Conservation (phyloP, 139 green algal genomes). For the Haematococcus sp. region DNA sequence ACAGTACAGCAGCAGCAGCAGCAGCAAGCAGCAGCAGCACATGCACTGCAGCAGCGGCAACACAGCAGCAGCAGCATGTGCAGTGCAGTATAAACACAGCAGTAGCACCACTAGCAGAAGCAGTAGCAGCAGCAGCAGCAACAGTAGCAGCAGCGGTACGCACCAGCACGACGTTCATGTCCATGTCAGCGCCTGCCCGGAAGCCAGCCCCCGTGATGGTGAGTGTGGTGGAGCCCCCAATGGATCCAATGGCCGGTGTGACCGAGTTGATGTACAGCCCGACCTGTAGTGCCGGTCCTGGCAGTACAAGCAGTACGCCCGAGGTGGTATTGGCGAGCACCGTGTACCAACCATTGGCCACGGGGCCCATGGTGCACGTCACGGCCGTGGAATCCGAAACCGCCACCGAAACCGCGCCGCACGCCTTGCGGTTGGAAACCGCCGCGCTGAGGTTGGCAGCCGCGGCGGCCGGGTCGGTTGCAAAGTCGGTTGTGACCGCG, state of each 20-base stretch:
- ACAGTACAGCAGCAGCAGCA: too few relatives aligned
- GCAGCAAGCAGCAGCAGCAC: slow-evolving; percentile 2
- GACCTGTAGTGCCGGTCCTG: neutral
- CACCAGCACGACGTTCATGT: slow-evolving; percentile 12
- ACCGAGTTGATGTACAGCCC: slow-evolving; percentile 4
- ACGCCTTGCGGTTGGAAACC: neutral
- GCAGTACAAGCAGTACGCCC: neutral
- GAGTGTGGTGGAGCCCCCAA: slow-evolving; percentile 1
- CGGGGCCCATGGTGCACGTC: slow-evolving; percentile 2
- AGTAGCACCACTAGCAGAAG: too few relatives aligned
- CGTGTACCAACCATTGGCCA: slow-evolving; percentile 3
- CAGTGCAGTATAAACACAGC: too few relatives aligned
- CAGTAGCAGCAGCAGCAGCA: too few relatives aligned
- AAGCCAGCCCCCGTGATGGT: slow-evolving; percentile 11
- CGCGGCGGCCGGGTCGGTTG: neutral
- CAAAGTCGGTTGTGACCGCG: neutral
- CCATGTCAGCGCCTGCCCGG: neutral
- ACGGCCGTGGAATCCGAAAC: neutral
- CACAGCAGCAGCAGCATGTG: too few relatives aligned
- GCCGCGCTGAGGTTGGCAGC: neutral
- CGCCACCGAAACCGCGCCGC: neutral
- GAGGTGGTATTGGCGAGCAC: neutral
- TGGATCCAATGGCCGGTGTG: slow-evolving; percentile 1
- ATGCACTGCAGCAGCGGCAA: neutral
- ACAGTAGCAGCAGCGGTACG: too few relatives aligned